Evolutionary conservation across 495 filamentous ascomycete species (phyloP), one percentile per base, ranked within the genome.

Genomic region (Daldinia bambusicola): DNA sequence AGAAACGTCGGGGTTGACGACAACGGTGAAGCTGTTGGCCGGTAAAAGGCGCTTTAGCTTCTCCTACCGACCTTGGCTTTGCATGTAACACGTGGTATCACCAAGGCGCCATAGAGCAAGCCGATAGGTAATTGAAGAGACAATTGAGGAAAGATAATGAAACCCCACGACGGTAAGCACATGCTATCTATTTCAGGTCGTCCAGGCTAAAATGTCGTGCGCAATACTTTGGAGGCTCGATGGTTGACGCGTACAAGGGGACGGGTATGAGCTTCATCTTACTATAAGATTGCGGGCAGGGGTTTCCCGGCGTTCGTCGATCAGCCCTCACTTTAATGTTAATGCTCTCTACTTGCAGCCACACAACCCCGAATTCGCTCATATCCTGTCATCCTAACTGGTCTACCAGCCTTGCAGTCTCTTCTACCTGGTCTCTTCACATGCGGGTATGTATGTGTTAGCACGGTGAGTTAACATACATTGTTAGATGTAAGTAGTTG

Each of bases 221-320:
- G 58, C 36, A 56, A 69, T 34, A 61, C 22, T 34, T 53, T 26
- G 51, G 70, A 59, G 62, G 26, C 41, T 57, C 56, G 37, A 30
- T 58, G 61, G 62, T 63, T 66, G 66, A 69, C 70, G 61, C 58
- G 70, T 73, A 64, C 66, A 68, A 72, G 70, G 70, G 70, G 70
- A 69, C 50, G 61, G 61, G 65, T 73, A 66, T 73, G 70, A 69
- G 62, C 55, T 73, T 73, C 70, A 73, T 73, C 66, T 73, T 73
- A 73, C 55, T 69, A 66, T 66, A 43, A 73, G 67, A 73, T 73
- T 73, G 40, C 70, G 61, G 37, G 31, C 70, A 73, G 70, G 70
- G 70, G 52, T 69, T 69, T 69, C 61, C 61, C 52, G 43, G 70
- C 26, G 66, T 66, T 57, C 6, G 34, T 73, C 20, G 53, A 53